Percentiles rank a stretch among this genome's conserved stretches.
These are phyloP conservation scores for Globisporangium viniferum DNA, from an alignment of 352 stramenopile species.

Conservation along the genomic window DNA sequence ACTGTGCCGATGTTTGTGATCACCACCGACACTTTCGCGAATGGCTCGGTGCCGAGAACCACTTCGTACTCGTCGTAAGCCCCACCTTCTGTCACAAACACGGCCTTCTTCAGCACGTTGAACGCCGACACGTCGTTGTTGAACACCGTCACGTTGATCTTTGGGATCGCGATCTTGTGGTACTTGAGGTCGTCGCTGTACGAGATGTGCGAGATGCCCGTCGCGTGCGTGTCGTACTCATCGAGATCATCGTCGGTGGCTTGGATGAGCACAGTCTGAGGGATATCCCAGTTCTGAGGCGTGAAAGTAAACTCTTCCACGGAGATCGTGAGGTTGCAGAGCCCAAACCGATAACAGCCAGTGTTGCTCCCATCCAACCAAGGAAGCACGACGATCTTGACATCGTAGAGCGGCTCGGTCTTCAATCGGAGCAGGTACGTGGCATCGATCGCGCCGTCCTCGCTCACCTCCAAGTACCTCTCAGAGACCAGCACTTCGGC, in stretches of 20 bases:
- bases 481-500: constrained; percentile 60
- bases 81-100: constrained; percentile 48
- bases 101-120: constrained; percentile 32
- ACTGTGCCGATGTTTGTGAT: constrained; percentile 47
- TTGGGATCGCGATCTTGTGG: constrained; percentile 52
- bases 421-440: constrained; percentile 52
- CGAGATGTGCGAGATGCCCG: constrained; percentile 64
- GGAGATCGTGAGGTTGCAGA: constrained; percentile 70
- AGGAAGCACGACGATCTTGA: constrained; percentile 59
- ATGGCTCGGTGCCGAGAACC: constrained; percentile 57
- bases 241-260: constrained; percentile 69
- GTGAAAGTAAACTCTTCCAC: constrained; percentile 57
- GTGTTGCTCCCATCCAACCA: constrained; percentile 63
- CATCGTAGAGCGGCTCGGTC: constrained; percentile 56
- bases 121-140: constrained; percentile 68
- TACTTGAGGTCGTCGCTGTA: constrained; percentile 74
- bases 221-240: constrained; percentile 58
- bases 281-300: constrained; percentile 57
- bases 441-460: constrained; percentile 40
- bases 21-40: constrained; percentile 54
- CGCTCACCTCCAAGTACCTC: constrained; percentile 45
- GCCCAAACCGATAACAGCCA: constrained; percentile 64
- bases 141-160: constrained; percentile 51
- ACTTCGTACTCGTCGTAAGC: constrained; percentile 46
- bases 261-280: constrained; percentile 44